These are phyloP conservation scores for Tetrahymena elliotti DNA, from an alignment of 73 alveolate species.

Conservation along the genomic window DNA sequence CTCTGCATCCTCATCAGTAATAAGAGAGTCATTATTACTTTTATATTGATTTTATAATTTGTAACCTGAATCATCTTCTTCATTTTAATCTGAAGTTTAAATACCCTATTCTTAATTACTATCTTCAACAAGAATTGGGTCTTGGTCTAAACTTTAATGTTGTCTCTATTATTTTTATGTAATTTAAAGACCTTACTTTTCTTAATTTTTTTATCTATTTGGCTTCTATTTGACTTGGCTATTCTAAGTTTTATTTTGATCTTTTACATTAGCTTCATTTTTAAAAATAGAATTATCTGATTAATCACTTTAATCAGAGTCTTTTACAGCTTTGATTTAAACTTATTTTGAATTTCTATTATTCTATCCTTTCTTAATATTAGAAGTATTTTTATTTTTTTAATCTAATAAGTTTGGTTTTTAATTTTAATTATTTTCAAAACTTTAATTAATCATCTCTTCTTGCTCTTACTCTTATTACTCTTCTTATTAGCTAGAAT, in stretches of 20 bases:
- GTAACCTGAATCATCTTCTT: not conserved
- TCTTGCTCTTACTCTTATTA: not conserved
- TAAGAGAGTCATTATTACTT: not conserved
- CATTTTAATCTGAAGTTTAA: not conserved
- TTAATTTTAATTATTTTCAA: not conserved
- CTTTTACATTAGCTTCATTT: too few species aligned
- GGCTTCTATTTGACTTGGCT: too few species aligned
- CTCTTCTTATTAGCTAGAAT: not conserved
- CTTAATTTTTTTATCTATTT: too few species aligned
- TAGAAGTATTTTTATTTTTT: too few species aligned
- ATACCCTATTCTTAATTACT: not conserved
- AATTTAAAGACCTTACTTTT: too few species aligned
- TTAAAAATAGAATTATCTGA: too few species aligned
- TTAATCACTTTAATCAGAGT: too few species aligned
- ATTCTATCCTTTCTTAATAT: too few species aligned
- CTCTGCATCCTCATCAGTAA: not conserved
- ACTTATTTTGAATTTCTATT: too few species aligned
- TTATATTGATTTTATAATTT: not conserved
- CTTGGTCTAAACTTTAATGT: not conserved
- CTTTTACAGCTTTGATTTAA: too few species aligned
- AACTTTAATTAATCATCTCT: not conserved
- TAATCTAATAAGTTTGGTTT: not conserved
- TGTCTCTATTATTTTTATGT: not conserved
- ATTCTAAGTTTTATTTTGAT: too few species aligned
- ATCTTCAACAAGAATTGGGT: not conserved